Conservation (phyloP, 1,284 basidiomycete species). For the Cryptococcus wingfieldii region DNA sequence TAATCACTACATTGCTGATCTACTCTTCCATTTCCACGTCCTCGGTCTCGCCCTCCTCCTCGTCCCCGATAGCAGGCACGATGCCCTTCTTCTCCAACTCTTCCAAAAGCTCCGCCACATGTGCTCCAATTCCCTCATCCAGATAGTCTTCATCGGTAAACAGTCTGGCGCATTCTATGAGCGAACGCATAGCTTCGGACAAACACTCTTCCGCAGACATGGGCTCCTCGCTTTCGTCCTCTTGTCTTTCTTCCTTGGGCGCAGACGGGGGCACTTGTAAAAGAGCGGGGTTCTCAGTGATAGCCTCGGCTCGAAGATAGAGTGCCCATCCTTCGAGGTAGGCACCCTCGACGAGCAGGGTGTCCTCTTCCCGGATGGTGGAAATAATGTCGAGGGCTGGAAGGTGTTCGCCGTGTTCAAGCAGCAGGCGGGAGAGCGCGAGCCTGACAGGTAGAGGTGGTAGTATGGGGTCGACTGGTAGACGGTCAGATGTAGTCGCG, state of each 20-base stretch:
- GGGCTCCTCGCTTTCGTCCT: conserved; percentile 52
- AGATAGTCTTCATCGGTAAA: conserved; percentile 68
- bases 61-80: conserved; percentile 58
- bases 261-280: conserved; percentile 4
- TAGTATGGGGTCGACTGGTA: conserved; percentile 62
- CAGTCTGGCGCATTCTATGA: conserved; percentile 75
- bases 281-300: conserved; percentile 25
- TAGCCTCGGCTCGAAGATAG: conserved; percentile 57
- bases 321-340: conserved; percentile 95
- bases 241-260: conserved; percentile 50
- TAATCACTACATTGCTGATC: conserved; percentile 48
- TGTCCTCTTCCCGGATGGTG: conserved; percentile 74
- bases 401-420: conserved; percentile 70
- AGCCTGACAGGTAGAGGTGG: conserved; percentile 72
- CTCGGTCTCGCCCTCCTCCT: conserved; percentile 51
- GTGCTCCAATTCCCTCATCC: conserved; percentile 73
- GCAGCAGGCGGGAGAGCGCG: conserved; percentile 71
- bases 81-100: conserved; percentile 68
- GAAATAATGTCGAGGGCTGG: conserved; percentile 72
- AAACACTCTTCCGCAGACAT: conserved; percentile 73
- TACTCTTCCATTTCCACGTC: conserved; percentile 61
- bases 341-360: conserved; percentile 85
- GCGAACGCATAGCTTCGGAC: conserved; percentile 70
- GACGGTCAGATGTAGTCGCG: background rate
- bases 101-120: conserved; percentile 67